Evolutionary conservation across 331 rosid genomes (phyloP).

Genomic region (Phaseolus coccineus): DNA sequence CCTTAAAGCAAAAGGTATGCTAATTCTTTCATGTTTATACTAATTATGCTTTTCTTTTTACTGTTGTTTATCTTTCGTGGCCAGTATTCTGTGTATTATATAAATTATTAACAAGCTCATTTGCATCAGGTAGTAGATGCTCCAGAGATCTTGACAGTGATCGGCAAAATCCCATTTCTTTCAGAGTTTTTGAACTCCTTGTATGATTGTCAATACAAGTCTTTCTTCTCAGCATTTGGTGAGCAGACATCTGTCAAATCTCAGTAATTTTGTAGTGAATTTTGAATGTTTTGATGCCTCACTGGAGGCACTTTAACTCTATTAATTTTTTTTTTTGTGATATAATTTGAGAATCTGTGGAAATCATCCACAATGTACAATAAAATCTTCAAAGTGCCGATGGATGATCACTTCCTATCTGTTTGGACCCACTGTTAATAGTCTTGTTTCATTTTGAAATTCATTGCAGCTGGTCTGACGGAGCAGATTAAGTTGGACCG

Average conservation of each 20-base stretch:
- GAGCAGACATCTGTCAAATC: constrained; percentile 44
- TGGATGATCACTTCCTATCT: constrained; percentile 14
- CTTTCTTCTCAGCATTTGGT: constrained; percentile 95
- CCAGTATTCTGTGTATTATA: constrained; percentile 6
- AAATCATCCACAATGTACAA: background rate
- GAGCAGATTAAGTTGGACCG: constrained; percentile 95
- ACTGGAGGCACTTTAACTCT: background rate
- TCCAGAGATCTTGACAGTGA: constrained; percentile 93
- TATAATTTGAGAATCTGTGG: constrained; percentile 24
- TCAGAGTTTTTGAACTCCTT: constrained; percentile 85
- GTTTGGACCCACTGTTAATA: constrained; percentile 9
- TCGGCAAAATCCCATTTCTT: constrained; percentile 88
- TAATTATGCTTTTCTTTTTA: background rate
- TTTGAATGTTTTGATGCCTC: constrained; percentile 14
- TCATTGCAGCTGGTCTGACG: constrained; percentile 79
- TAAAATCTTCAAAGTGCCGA: constrained; percentile 7
- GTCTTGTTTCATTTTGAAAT: constrained; percentile 28
- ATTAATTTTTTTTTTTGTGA: background rate
- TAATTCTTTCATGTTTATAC: background rate
- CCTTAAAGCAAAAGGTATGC: constrained; percentile 86
- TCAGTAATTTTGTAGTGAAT: background rate
- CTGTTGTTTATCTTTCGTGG: constrained; percentile 9
- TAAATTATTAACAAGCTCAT: constrained; percentile 24
- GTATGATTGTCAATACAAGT: constrained; percentile 86
- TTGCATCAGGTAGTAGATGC: constrained; percentile 88